Conservation (phyloP, 305 asterid species). For the Petunia hybrid region DNA sequence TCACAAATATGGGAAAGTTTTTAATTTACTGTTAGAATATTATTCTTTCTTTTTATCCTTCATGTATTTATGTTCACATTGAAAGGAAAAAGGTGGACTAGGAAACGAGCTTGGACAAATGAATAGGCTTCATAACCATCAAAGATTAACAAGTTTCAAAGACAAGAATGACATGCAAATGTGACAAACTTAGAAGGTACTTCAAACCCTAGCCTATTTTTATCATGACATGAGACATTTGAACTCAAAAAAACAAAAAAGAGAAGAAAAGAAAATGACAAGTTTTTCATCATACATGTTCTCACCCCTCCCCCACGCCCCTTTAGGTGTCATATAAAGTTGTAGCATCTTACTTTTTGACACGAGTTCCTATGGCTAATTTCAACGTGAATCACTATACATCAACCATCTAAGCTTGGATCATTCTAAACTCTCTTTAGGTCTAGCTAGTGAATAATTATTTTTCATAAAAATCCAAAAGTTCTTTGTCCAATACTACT, state of each 20-base stretch:
- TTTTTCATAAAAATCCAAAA: background rate
- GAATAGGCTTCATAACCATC: background rate
- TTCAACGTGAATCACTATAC: background rate
- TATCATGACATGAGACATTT: slow-evolving; percentile 23
- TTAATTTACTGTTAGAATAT: no score
- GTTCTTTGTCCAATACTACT: background rate
- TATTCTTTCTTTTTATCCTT: no score
- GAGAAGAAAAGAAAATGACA: background rate
- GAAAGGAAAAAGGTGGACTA: background rate
- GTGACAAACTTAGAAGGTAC: slow-evolving; percentile 28
- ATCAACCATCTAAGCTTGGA: background rate
- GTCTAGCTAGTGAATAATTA: background rate
- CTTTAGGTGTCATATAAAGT: background rate
- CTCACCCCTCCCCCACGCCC: background rate
- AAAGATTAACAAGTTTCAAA: slow-evolving; percentile 20
- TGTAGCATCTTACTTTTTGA: background rate
- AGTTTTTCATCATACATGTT: slow-evolving; percentile 1
- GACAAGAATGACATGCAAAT: slow-evolving; percentile 25
- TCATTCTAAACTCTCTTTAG: background rate
- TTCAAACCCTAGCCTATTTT: slow-evolving; percentile 4
- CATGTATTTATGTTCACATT: no score
- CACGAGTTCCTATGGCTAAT: background rate
- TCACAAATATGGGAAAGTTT: no score
- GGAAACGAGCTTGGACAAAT: background rate
- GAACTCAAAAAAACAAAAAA: background rate